Base-by-base conservation (phyloP, 768 basidiomycete genomes). In the Lentinula aciculospora region DNA sequence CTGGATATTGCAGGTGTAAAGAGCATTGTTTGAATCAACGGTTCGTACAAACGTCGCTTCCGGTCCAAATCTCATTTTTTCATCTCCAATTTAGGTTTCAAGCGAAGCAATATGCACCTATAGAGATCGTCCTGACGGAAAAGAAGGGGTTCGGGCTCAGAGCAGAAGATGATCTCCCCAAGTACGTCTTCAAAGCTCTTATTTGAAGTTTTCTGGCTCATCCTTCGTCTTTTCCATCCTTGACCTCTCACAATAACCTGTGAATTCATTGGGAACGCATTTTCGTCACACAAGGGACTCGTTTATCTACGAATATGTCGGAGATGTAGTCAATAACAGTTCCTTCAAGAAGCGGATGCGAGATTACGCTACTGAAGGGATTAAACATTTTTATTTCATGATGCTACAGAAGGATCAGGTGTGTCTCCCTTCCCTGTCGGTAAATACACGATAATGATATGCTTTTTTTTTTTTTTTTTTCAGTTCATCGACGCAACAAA, bases 351-450 rank as follows among this genome's bases (percentile, higher is more conserved):
- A 92, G 70, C 85, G 96, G 29, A 98, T 99, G 93, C 83, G 89
- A 37, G 87, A 88, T 8, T 99, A 99, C 68, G 95, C 84, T 2
- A 83, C 86, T 42, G 92, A 97, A 68, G 96, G 96, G 17, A 94
- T 98, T 62, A 79, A 83, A 53, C 97, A 98, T 70, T 99, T 98
- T 65, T 99, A 98, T 74, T 99, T 99, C 69, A 99, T 98, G 97
- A 95, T 96, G 90, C 72, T 99, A 58, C 97, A 99, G 74, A 94
- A 92, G 68, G 94, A 96, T 63, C 94, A 98, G 82, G 95, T 94
- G 63, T 56, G 83, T 71, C 53, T 57, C 10, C 45, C 21, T 1
- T 58, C 36, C 8, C 29, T 44, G 29, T n/a, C 48, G 42, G 50
- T 40, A 17, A 17, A 6, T 58, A 6, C 21, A 40, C 32, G 19